Percentiles rank a stretch among this genome's conserved stretches.
phyloP scores from a whole-genome alignment of 192 early-diverging fungal genomes.

The Dissophora globulifera region DNA sequence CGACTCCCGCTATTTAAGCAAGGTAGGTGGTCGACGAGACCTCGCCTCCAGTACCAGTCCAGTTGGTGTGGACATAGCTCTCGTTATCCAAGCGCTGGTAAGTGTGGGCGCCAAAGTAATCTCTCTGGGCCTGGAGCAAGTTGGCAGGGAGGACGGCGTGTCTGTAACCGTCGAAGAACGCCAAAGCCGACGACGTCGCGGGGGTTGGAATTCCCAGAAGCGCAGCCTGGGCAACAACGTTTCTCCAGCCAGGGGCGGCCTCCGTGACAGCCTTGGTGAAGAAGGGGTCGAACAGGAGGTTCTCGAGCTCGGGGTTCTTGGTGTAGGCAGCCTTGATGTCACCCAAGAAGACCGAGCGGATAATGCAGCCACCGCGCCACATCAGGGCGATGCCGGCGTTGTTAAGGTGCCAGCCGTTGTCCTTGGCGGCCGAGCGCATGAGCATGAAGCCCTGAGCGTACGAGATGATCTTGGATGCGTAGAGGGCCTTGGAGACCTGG shows the following conservation, averaged over 20 bases:
- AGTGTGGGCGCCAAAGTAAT: constrained; percentile 99
- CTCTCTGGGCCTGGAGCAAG: constrained; percentile 96
- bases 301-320: constrained; percentile 86
- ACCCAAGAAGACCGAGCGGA: constrained; percentile 95
- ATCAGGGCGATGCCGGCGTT: constrained; percentile 97
- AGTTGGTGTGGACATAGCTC: constrained; percentile 95
- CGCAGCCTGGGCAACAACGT: constrained; percentile 83
- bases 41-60: constrained; percentile 93
- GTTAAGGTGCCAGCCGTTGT: constrained; percentile 95
- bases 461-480: constrained; percentile 98
- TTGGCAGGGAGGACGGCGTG: constrained; percentile 91
- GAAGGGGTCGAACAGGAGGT: constrained; percentile 96
- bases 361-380: constrained; percentile 99
- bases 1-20: constrained; percentile 47
- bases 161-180: constrained; percentile 98
- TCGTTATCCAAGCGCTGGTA: constrained; percentile 86
- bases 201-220: constrained; percentile 92
- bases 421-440: constrained; percentile 94
- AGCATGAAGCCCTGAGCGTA: constrained; percentile 99
- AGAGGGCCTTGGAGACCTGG: constrained; percentile 92
- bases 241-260: constrained; percentile 88
- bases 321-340: constrained; percentile 97
- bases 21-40: constrained; percentile 66
- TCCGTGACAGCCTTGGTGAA: constrained; percentile 91
- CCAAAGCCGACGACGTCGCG: constrained; percentile 88